Percentiles rank a stretch among this genome's conserved stretches.
These are phyloP conservation scores for Hypocreales sp. DNA, from an alignment of 2,329 filamentous ascomycete genomes.

Conservation along the genomic window DNA sequence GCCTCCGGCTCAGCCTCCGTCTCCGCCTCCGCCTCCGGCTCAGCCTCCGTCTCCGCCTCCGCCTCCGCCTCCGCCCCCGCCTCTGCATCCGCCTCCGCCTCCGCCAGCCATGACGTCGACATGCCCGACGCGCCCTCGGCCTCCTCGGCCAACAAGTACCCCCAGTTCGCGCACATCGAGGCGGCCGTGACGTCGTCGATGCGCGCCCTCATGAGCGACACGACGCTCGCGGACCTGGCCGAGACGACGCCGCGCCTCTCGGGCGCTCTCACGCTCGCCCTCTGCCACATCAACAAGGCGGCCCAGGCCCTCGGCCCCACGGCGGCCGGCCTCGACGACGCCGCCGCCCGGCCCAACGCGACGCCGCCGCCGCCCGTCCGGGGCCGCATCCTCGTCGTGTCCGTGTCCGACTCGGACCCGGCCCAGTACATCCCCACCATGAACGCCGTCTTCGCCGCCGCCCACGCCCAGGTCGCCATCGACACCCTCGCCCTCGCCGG, in stretches of 20 bases:
- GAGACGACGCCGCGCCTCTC: slow-evolving; percentile 76
- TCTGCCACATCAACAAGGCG: slow-evolving; percentile 81
- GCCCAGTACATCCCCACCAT: slow-evolving; percentile 96
- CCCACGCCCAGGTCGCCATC: slow-evolving; percentile 74
- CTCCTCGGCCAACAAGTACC: slow-evolving; percentile 70
- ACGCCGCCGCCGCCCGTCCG: slow-evolving; percentile 16
- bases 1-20: slow-evolving; percentile 8
- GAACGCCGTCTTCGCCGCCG: slow-evolving; percentile 94
- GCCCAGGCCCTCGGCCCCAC: slow-evolving; percentile 48
- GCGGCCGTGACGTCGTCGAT: slow-evolving; percentile 62
- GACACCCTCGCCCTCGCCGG: slow-evolving; percentile 81
- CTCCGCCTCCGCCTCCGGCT: slow-evolving; percentile 11
- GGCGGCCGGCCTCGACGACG: slow-evolving; percentile 24
- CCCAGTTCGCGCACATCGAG: slow-evolving; percentile 80
- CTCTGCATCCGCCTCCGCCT: not conserved
- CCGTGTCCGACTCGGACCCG: slow-evolving; percentile 70
- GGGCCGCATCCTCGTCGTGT: slow-evolving; percentile 70
- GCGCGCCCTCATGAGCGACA: slow-evolving; percentile 54
- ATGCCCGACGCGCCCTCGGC: slow-evolving; percentile 35
- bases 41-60: too few relatives aligned
- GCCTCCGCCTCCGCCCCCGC: not conserved
- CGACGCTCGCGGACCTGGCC: slow-evolving; percentile 47
- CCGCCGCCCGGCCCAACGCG: slow-evolving; percentile 14
- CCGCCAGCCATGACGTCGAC: slow-evolving; percentile 29
- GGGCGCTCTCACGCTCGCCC: slow-evolving; percentile 76